Conservation (phyloP, 352 stramenopile genomes). For the Phytophthora multivora region DNA sequence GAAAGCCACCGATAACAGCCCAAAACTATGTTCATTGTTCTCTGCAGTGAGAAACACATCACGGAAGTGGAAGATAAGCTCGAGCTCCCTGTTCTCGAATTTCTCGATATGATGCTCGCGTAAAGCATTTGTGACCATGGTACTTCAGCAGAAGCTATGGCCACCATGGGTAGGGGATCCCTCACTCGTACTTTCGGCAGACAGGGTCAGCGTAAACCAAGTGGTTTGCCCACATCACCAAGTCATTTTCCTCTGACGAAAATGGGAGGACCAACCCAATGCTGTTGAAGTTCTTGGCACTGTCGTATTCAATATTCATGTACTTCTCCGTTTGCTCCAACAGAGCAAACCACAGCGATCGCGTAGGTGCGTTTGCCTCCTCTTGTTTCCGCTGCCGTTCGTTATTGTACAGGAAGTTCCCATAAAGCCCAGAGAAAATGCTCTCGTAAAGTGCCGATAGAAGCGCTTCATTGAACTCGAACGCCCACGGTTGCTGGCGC, state of each 20-base stretch:
- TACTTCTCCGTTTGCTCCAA: constrained; percentile 70
- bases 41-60: constrained; percentile 46
- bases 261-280: constrained; percentile 80
- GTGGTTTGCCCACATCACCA: constrained; percentile 86
- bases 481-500: constrained; percentile 95
- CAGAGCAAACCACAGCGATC: constrained; percentile 75
- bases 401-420: constrained; percentile 98
- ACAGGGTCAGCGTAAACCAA: constrained; percentile 84
- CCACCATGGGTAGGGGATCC: neutral
- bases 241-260: constrained; percentile 81
- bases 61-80: constrained; percentile 57
- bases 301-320: constrained; percentile 85
- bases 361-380: constrained; percentile 62
- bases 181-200: constrained; percentile 83
- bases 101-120: constrained; percentile 67
- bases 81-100: constrained; percentile 57
- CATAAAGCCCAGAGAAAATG: constrained; percentile 97
- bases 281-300: constrained; percentile 86
- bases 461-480: constrained; percentile 97
- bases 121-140: constrained; percentile 25
- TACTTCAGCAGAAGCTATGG: neutral
- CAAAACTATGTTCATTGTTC: constrained; percentile 5
- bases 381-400: constrained; percentile 82
- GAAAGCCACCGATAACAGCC: neutral
- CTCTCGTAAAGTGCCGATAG: constrained; percentile 95